A percentile compares a stretch with the other conserved stretches of the same genome.
phyloP scores from a whole-genome alignment of 768 basidiomycete genomes.

The Hirschioporus abietinus region DNA sequence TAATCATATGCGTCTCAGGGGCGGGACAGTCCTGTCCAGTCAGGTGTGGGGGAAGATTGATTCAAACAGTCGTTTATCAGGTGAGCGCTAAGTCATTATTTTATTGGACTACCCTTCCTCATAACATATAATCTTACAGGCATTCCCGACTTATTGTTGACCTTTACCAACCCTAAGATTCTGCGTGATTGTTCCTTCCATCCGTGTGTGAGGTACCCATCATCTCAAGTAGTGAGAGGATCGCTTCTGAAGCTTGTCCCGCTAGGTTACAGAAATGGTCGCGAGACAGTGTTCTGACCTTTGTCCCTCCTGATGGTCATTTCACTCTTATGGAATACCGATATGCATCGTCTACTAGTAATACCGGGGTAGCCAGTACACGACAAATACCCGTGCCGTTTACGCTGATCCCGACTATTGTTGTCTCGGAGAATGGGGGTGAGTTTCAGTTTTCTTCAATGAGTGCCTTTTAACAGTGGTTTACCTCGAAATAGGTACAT shows the following conservation, averaged over 20 bases:
- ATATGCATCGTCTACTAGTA: slow-evolving; percentile 43
- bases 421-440: slow-evolving; percentile 39
- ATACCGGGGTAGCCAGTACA: slow-evolving; percentile 23
- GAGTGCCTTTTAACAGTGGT: slow-evolving; percentile 31
- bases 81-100: slow-evolving; percentile 13
- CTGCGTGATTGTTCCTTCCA: slow-evolving; percentile 84
- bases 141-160: slow-evolving; percentile 81
- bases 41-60: slow-evolving; percentile 18
- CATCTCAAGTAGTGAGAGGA: not conserved
- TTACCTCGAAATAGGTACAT: slow-evolving; percentile 36
- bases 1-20: slow-evolving; percentile 8
- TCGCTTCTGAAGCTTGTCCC: not conserved
- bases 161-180: slow-evolving; percentile 68
- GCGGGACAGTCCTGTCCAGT: slow-evolving; percentile 16
- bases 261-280: slow-evolving; percentile 74
- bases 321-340: slow-evolving; percentile 85
- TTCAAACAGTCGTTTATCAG: slow-evolving; percentile 20
- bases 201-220: slow-evolving; percentile 77
- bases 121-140: slow-evolving; percentile 36
- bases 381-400: slow-evolving; percentile 30
- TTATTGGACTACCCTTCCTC: not conserved
- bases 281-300: slow-evolving; percentile 73
- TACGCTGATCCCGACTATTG: slow-evolving; percentile 25
- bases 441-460: slow-evolving; percentile 5
- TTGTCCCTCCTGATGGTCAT: slow-evolving; percentile 89